Evolutionary conservation across 306 rosid species (phyloP).

Genomic region (Rubus parviflorus): DNA sequence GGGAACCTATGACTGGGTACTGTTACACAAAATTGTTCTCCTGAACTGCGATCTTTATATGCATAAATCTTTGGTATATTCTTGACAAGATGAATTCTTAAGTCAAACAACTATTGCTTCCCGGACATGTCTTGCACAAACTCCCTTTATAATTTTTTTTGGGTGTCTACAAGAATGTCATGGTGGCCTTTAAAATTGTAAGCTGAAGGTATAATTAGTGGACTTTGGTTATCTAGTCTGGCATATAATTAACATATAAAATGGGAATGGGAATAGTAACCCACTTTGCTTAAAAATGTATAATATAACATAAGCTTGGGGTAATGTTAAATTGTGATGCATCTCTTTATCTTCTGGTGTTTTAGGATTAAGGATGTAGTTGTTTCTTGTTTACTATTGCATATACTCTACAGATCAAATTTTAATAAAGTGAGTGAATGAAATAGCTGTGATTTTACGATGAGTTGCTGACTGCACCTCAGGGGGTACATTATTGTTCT

Average conservation of each 20-base stretch:
- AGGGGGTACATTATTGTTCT: background rate
- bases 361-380: background rate
- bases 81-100: background rate
- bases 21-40: background rate
- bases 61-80: background rate
- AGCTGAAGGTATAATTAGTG: background rate
- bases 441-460: background rate
- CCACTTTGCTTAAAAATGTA: background rate
- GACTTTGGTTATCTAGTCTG: background rate
- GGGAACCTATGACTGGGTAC: background rate
- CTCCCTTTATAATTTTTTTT: background rate
- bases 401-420: background rate
- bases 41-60: background rate
- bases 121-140: background rate
- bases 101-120: background rate
- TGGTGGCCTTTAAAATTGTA: background rate
- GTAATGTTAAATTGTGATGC: background rate
- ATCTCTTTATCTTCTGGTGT: background rate
- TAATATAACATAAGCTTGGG: background rate
- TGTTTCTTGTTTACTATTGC: background rate
- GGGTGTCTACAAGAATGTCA: background rate
- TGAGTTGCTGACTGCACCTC: background rate
- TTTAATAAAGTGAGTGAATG: background rate
- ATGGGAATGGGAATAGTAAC: background rate
- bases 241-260: background rate